Base-by-base conservation (phyloP, 2,329 filamentous ascomycete species). In the Neopestalotiopsis sp. region DNA sequence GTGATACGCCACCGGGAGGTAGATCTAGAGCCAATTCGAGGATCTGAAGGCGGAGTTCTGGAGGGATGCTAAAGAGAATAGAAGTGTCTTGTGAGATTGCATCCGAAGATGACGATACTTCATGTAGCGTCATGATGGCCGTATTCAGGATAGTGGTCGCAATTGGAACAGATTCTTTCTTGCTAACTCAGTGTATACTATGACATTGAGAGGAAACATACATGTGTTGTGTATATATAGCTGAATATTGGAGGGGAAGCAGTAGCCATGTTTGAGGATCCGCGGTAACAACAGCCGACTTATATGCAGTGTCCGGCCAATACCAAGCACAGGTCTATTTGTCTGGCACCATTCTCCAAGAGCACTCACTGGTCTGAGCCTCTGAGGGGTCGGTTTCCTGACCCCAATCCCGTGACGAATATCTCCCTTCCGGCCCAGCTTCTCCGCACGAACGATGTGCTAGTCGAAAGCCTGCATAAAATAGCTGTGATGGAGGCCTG, bases 301-400 rank as follows among this genome's bases (percentile, higher is more conserved):
- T 61, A 61, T 61, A 61, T 40, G 59, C n/a, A 20, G 34, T 61
- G 28, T 13, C 34, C 17, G 30, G 17, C 59, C 59, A 61, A 61
- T 61, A 61, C 59, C 28, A 20, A 20, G 28, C 30, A 30, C 34
- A n/a, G n/a, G n/a, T n/a, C n/a, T n/a, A n/a, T n/a, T n/a, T n/a
- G n/a, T n/a, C n/a, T n/a, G n/a, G n/a, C n/a, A n/a, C n/a, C n/a
- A n/a, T n/a, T n/a, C n/a, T n/a, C n/a, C n/a, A n/a, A n/a, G n/a
- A n/a, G n/a, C n/a, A n/a, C n/a, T n/a, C n/a, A n/a, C n/a, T n/a
- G n/a, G n/a, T n/a, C n/a, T n/a, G n/a, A n/a, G n/a, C n/a, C n/a
- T n/a, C n/a, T n/a, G n/a, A n/a, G n/a, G n/a, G n/a, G n/a, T n/a
- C n/a, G n/a, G n/a, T n/a, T n/a, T n/a, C n/a, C n/a, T n/a, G n/a